Conservation (phyloP, 148 eudicot species). For the Spergularia bocconei region DNA sequence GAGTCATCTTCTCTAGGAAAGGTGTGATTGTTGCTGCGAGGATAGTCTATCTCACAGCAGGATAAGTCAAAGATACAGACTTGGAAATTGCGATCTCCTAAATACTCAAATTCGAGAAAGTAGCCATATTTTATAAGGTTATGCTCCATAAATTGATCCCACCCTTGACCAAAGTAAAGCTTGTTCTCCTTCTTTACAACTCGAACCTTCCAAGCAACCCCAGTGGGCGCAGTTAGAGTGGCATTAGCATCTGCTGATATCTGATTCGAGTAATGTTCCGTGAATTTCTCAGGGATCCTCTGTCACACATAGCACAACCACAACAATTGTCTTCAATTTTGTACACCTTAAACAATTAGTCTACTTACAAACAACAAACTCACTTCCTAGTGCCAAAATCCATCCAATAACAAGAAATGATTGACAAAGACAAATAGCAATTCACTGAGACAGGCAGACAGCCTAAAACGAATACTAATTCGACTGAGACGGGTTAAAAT, state of each 20-base stretch:
- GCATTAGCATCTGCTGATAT: conserved; percentile 9
- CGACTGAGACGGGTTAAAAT: too few relatives aligned
- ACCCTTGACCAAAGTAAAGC: conserved; percentile 26
- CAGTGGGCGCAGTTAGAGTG: conserved; percentile 15
- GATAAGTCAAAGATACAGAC: conserved; percentile 22
- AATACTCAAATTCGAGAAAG: conserved; percentile 23
- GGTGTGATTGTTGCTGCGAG: neutral
- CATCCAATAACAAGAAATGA: too few relatives aligned
- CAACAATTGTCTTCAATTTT: too few relatives aligned
- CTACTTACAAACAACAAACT: too few relatives aligned
- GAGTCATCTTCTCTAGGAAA: neutral
- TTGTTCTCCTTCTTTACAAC: neutral
- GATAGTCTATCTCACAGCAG: conserved; percentile 24
- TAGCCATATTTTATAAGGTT: conserved; percentile 11
- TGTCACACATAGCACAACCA: neutral
- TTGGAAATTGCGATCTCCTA: conserved; percentile 2
- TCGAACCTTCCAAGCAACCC: conserved; percentile 15
- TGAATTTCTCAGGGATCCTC: conserved; percentile 21
- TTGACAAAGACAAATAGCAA: too few relatives aligned
- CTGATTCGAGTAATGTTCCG: neutral
- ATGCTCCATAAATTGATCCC: conserved; percentile 15
- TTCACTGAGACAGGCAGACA: too few relatives aligned
- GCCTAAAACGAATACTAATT: too few relatives aligned
- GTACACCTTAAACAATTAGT: too few relatives aligned
- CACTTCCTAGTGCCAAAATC: too few relatives aligned